Evolutionary conservation across 1,284 basidiomycete genomes (phyloP), one percentile per base, ranked within the genome.

Genomic region (Ganoderma boninense): DNA sequence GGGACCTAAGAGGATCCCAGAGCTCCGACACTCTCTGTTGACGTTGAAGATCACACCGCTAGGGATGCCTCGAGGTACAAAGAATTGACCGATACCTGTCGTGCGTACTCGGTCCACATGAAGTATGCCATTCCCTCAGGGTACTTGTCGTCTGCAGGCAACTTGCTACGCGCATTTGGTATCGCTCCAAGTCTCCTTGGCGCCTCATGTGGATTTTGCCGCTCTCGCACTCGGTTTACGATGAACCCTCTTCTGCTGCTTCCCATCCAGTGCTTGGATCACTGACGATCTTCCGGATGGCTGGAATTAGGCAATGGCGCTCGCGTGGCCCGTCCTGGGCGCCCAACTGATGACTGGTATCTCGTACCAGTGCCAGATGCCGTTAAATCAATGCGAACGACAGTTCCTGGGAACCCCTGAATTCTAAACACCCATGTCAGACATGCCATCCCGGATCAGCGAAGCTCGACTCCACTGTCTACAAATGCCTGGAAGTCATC

Each of bases 371-470:
- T 60, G 35, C 57, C 20, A 52, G 26, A 52, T 26, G 49, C 49
- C 49, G 49, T 52, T 11, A 60, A n/a, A 60, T 60, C 57, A 38
- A 60, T 38, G 32, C 20, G 29, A 23, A 60, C 35, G 38, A 60
- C 57, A 60, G 57, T 40, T 40, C 57, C 32, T 35, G 56, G 10
- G 56, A 59, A 38, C 32, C 35, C 32, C 32, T 60, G 35, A n/a
- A 60, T 35, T 52, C 23, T 26, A 11, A 52, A 52, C 23, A 23
- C 23, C 13, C 13, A 16, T 60, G 20, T 20, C 35, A 60, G 57
- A 40, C 3, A 23, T 32, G 49, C 23, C 23, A 26, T 26, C 49
- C 20, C 6, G 46, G 35, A 40, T 60, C 18, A 29, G 20, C 35
- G 32, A 40, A 35, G 35, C 35, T 60, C 35, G 35, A 56, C 26